Evolutionary conservation across 2,329 filamentous ascomycete species (phyloP).

Genomic region (Bipolaris oryzae): DNA sequence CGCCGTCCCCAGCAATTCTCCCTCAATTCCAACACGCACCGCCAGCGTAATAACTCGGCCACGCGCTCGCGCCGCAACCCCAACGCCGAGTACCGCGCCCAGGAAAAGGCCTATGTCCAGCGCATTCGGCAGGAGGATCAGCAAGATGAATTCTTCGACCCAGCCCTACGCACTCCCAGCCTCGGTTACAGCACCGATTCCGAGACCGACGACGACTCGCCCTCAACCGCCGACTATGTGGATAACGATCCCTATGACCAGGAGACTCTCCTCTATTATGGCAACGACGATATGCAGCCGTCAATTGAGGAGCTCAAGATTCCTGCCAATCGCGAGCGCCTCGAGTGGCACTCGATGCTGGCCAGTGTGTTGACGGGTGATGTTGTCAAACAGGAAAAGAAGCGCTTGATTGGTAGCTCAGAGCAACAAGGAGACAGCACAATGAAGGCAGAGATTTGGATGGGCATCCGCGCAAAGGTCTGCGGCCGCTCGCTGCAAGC

Average conservation of each 20-base stretch:
- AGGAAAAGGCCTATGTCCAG: conserved; percentile 95
- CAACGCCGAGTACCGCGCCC: conserved; percentile 76
- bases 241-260: conserved; percentile 87
- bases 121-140: conserved; percentile 80
- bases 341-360: conserved; percentile 99
- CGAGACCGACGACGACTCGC: conserved; percentile 89
- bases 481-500: conserved; percentile 84
- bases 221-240: conserved; percentile 79
- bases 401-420: conserved; percentile 81
- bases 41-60: conserved; percentile 63
- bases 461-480: conserved; percentile 81
- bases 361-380: conserved; percentile 94
- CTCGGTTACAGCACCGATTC: conserved; percentile 74
- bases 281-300: conserved; percentile 85
- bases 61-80: conserved; percentile 66
- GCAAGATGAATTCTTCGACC: conserved; percentile 71
- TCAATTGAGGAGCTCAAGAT: conserved; percentile 89
- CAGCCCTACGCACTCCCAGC: conserved; percentile 71
- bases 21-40: conserved; percentile 51
- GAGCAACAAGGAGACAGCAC: conserved; percentile 75
- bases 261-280: conserved; percentile 90
- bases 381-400: conserved; percentile 97
- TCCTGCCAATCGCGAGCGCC: conserved; percentile 81
- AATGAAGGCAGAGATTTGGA: conserved; percentile 76
- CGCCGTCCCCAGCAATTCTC: conserved; percentile 57